Evolutionary conservation across 345 rosid species (phyloP).

Genomic region (Iberis pinnata): DNA sequence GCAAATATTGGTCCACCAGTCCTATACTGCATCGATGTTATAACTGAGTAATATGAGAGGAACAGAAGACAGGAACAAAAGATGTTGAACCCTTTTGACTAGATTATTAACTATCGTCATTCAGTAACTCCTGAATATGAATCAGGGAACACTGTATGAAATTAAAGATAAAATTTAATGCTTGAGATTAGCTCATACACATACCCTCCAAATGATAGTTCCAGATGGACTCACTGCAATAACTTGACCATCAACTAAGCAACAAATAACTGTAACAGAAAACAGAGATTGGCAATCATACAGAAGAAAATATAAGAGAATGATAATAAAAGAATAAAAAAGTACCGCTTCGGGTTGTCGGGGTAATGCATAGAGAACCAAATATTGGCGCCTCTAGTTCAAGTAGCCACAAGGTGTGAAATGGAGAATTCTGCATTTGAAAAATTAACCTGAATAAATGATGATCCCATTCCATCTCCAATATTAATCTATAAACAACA

Average conservation of each 20-base stretch:
- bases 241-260: slow-evolving; percentile 83
- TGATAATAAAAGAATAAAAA: not conserved
- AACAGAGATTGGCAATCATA: slow-evolving; percentile 6
- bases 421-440: slow-evolving; percentile 54
- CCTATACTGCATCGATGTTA: slow-evolving; percentile 39
- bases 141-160: too few relatives aligned
- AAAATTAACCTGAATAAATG: not conserved
- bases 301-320: not conserved
- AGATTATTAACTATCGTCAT: slow-evolving; percentile 1
- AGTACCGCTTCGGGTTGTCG: slow-evolving; percentile 46
- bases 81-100: slow-evolving; percentile 13
- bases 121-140: too few relatives aligned
- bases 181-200: slow-evolving; percentile 12
- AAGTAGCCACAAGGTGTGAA: slow-evolving; percentile 55
- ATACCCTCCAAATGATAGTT: slow-evolving; percentile 74
- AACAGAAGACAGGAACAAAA: slow-evolving; percentile 19
- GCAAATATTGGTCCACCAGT: slow-evolving; percentile 89
- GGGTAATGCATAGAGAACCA: slow-evolving; percentile 59
- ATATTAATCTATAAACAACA: not conserved
- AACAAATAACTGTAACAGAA: slow-evolving; percentile 65
- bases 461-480: slow-evolving; percentile 3
- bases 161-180: slow-evolving; percentile 14
- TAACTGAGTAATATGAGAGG: slow-evolving; percentile 1
- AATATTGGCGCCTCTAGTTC: slow-evolving; percentile 78
- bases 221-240: slow-evolving; percentile 52